Conservation (phyloP, 2,329 filamentous ascomycete species). For the Arthrobotrys entomopaga region DNA sequence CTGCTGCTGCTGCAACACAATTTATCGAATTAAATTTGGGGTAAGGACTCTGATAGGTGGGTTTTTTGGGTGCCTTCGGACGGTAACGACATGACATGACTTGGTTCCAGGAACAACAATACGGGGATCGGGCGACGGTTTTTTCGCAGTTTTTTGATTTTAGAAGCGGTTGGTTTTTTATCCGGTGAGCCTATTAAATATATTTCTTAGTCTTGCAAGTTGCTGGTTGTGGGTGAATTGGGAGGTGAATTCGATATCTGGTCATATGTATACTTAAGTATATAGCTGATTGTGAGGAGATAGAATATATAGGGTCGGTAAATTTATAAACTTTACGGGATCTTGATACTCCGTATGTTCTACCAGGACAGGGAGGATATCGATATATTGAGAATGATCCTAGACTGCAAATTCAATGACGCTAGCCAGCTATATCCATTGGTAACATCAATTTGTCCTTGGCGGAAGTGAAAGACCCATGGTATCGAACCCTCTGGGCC, state of each 20-base stretch:
- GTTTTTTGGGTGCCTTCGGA: conserved; percentile 42
- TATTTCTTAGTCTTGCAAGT: not conserved
- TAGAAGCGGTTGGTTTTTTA: conserved; percentile 30
- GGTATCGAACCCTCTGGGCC: too few relatives aligned
- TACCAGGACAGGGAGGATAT: too few relatives aligned
- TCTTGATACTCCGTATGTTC: too few relatives aligned
- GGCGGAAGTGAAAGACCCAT: too few relatives aligned
- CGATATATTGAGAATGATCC: too few relatives aligned
- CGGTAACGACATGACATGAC: not conserved
- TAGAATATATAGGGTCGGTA: too few relatives aligned
- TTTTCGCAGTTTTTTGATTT: not conserved
- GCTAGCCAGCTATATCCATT: too few relatives aligned
- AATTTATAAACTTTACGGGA: too few relatives aligned
- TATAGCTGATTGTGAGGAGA: too few relatives aligned
- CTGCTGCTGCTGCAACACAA: conserved; percentile 49
- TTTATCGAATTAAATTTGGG: not conserved
- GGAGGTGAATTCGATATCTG: conserved; percentile 38
- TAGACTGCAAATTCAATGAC: too few relatives aligned
- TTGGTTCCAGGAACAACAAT: conserved; percentile 25
- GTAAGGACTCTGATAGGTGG: conserved; percentile 48
- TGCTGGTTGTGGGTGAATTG: conserved; percentile 41
- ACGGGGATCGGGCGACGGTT: conserved; percentile 33
- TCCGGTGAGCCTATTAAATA: not conserved
- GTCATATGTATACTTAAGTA: too few relatives aligned
- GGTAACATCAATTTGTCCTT: too few relatives aligned